phyloP scores from a whole-genome alignment of 2,329 filamentous ascomycete genomes.

The Hyphodiscus sp. region DNA sequence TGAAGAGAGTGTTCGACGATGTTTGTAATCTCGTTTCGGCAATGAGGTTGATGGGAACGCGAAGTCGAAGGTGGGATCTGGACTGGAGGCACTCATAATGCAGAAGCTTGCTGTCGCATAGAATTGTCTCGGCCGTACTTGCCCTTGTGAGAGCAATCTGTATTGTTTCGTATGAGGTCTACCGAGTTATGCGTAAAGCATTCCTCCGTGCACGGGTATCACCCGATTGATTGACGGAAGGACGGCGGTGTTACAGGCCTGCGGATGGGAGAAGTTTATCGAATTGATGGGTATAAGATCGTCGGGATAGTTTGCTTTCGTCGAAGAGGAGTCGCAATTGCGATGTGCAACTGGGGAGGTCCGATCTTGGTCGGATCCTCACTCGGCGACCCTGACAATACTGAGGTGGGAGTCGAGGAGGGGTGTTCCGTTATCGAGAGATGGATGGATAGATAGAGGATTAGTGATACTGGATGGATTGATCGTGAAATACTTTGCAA shows the following conservation, averaged over 20 bases:
- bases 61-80: neutral
- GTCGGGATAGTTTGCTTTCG: neutral
- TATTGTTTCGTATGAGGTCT: neutral
- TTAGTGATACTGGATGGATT: neutral
- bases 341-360: too few species aligned
- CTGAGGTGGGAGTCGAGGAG: neutral
- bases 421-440: neutral
- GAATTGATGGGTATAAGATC: neutral
- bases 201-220: neutral
- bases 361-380: too few species aligned
- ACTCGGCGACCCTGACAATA: too few species aligned
- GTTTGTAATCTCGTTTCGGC: slow-evolving; percentile 1
- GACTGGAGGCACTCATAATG: slow-evolving; percentile 2
- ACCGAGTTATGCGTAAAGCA: neutral
- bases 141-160: slow-evolving; percentile 6
- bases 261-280: neutral
- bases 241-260: neutral
- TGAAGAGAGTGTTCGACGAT: slow-evolving; percentile 8
- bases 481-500: neutral
- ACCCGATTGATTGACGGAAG: neutral
- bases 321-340: neutral
- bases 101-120: slow-evolving; percentile 12
- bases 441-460: neutral
- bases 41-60: neutral
- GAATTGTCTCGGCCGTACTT: slow-evolving; percentile 14